Base-by-base conservation (phyloP, 176 grass and related monocot species). In the Zea mays region DNA sequence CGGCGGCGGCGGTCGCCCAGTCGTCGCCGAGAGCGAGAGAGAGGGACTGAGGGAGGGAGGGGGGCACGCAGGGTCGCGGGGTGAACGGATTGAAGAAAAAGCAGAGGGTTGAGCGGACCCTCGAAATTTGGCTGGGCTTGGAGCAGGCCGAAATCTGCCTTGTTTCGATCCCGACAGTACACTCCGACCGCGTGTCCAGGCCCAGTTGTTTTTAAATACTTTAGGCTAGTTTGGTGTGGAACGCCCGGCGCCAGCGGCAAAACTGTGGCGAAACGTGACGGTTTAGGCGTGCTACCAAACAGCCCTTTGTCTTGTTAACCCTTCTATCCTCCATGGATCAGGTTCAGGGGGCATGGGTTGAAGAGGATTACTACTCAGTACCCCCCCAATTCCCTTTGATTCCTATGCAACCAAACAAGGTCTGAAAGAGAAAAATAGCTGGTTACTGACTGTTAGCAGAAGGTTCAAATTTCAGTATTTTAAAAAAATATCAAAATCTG, bases 401-500 rank as follows among this genome's bases (percentile, higher is more conserved):
- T 7, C 3, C 27, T 27, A 45, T 9, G 10, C 27, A 27, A 27
- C 27, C 27, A 27, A 27, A 27, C 27, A 27, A 27, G 27, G 27
- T 27, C 27, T 27, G 27, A 27, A 46, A 16, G 42, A 37, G 27
- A 33, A 34, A 73, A 67, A 5, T 6, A 40, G 41, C 7, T 52
- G 1, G 13, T 45, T 5, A 58, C 41, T 60, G 39, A 43, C 0
- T 39, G 36, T 65, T 61, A 60, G 43, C 19, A 79, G 42, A 79
- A 83, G 40, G 59, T 78, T 73, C 67, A 72, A 65, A 82, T 39
- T 17, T 33, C 67, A 61, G 52, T 4, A 76, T 74, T 19, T n/a
- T n/a, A n/a, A 61, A 37, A 39, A 43, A 47, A 8, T 6, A 27
- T 27, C 40, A 51, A 61, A 40, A 14, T 67, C 0, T 47, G 15